Evolutionary conservation across 2,329 filamentous ascomycete genomes (phyloP), one percentile per base, ranked within the genome.

Genomic region (Paraphaeosphaeria sporulosa): DNA sequence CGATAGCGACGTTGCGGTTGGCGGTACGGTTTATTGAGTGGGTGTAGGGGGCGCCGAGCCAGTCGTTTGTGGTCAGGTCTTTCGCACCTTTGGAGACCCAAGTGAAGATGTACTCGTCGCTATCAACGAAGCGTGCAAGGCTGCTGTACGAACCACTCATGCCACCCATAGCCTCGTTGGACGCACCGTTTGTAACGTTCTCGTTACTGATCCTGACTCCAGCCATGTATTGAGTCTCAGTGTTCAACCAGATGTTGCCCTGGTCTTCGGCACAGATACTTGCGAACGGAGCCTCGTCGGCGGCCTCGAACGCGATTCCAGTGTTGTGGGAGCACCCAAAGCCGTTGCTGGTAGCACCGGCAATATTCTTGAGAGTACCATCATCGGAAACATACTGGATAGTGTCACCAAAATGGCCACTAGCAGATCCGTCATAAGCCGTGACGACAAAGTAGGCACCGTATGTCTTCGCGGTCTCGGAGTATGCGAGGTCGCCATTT

Each of bases 261-360:
- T 89, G 86, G 64, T 89, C 87, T 66, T 88, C 86, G 19, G 86
- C 83, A 66, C 86, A 88, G 60, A 88, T 78, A 55, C 81, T 84
- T 23, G 86, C 85, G 61, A 86, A 89, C 4, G 87, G 87, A 19
- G 83, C 78, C 15, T 79, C 82, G 52, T 87, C 85, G 21, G 86
- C 85, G 19, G 83, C 85, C 71, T 88, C 87, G 56, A 89, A 83
- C 6, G 85, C 86, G 57, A 89, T 89, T 58, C 87, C 87, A 0
- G 86, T 88, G 76, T 89, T 89, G 80, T 89, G 86, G 6, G 83
- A 86, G 79, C 87, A 89, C 19, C 86, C 87, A 82, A 86, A 89
- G 15, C 80, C 79, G 58, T 82, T 86, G 46, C 82, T 82, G 13
- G 50, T 55, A 2, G 86, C 85, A 1, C 85, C 85, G 1, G 72